phyloP scores from a whole-genome alignment of 106 monocot genomes.

The Chionographis japonica region DNA sequence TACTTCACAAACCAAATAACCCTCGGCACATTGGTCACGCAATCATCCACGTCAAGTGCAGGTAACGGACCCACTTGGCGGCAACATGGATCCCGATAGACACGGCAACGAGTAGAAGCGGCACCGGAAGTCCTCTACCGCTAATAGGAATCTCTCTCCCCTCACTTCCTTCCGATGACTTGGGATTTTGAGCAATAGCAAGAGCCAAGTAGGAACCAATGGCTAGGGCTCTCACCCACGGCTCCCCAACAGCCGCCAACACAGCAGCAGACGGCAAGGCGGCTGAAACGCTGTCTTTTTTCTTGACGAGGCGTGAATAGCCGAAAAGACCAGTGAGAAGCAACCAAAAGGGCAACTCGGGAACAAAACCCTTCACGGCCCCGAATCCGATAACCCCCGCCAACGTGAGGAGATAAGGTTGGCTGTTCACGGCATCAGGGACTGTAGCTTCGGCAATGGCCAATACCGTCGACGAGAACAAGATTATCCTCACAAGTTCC shows the following conservation, averaged over 20 bases:
- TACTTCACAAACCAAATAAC: too few species aligned
- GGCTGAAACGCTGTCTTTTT: constrained; percentile 44
- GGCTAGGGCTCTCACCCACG: constrained; percentile 59
- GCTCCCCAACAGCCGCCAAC: constrained; percentile 58
- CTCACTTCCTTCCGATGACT: constrained; percentile 7
- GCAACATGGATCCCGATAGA: constrained; percentile 64
- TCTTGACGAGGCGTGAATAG: constrained; percentile 49
- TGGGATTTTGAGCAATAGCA: constrained; percentile 61
- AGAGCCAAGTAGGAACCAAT: constrained; percentile 46
- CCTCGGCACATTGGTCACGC: constrained; percentile 7
- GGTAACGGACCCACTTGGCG: constrained; percentile 57
- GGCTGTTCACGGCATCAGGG: constrained; percentile 44
- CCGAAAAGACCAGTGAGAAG: constrained; percentile 31
- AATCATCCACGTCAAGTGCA: constrained; percentile 90
- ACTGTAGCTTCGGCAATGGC: constrained; percentile 56
- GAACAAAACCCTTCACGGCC: constrained; percentile 36
- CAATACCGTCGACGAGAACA: constrained; percentile 52
- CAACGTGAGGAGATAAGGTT: constrained; percentile 45
- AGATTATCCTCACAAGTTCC: constrained; percentile 60
- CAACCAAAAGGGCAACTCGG: constrained; percentile 46
- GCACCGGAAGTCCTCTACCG: constrained; percentile 32
- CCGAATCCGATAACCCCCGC: constrained; percentile 58
- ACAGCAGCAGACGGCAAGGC: constrained; percentile 54
- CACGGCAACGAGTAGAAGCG: constrained; percentile 46
- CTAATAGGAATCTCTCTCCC: neutral